A percentile compares a stretch with the other conserved stretches of the same genome.
Conservation (phyloP, 805 yeast genomes). For the Cyberlindnera maclurae region DNA sequence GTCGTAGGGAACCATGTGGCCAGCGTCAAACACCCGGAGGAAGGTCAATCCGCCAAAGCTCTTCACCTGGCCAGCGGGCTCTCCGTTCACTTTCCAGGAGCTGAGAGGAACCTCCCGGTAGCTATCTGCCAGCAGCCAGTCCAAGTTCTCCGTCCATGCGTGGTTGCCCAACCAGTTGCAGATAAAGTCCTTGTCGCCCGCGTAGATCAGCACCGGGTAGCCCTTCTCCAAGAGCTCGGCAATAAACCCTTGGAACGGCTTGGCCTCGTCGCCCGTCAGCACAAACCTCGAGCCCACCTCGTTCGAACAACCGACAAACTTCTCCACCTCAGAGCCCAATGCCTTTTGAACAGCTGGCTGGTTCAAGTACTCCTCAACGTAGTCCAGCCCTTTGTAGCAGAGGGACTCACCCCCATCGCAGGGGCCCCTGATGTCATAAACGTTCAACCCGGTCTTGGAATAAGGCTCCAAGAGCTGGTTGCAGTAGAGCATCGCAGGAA, state of each 20-base stretch:
- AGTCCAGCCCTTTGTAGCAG: constrained; percentile 69
- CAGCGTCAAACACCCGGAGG: constrained; percentile 72
- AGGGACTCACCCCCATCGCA: constrained; percentile 66
- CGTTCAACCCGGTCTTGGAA: constrained; percentile 72
- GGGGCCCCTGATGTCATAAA: constrained; percentile 74
- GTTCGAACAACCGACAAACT: constrained; percentile 60
- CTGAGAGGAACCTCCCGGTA: constrained; percentile 36
- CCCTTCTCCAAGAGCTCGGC: constrained; percentile 60
- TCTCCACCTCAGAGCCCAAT: constrained; percentile 78
- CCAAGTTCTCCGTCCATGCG: constrained; percentile 68
- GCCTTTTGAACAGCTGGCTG: constrained; percentile 61
- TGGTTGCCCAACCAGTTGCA: constrained; percentile 91
- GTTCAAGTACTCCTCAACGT: constrained; percentile 71
- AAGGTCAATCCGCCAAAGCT: constrained; percentile 65
- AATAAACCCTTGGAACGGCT: constrained; percentile 74
- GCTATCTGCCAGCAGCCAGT: constrained; percentile 51
- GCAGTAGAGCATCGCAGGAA: constrained; percentile 81
- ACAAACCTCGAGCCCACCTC: constrained; percentile 63
- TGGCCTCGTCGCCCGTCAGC: constrained; percentile 77
- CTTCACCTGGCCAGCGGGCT: constrained; percentile 66
- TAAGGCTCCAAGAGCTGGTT: constrained; percentile 64
- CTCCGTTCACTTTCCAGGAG: constrained; percentile 35
- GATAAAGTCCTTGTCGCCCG: constrained; percentile 92
- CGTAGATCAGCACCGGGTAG: constrained; percentile 78
- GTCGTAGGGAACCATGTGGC: constrained; percentile 90